These are phyloP conservation scores for Barnettozyma californica DNA, from an alignment of 805 yeast species.

Conservation along the genomic window DNA sequence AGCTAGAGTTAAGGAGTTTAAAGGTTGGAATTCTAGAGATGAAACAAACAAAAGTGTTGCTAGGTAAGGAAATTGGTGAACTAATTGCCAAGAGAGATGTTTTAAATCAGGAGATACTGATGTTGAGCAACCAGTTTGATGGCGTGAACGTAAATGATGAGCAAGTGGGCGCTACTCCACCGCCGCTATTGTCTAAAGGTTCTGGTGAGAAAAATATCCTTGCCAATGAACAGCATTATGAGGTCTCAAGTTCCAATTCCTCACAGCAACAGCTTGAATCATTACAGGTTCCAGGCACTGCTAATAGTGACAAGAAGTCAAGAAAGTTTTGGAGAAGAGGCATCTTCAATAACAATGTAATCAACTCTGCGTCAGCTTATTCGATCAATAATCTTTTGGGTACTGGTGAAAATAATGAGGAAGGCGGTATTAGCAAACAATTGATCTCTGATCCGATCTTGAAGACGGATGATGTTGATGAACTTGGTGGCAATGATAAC, in stretches of 20 bases:
- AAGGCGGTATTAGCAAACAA: constrained; percentile 13
- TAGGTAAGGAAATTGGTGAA: constrained; percentile 46
- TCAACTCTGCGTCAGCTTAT: constrained; percentile 18
- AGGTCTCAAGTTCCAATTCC: not conserved
- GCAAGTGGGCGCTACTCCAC: not conserved
- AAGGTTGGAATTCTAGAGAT: constrained; percentile 37
- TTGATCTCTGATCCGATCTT: constrained; percentile 34
- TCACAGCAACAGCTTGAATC: not conserved
- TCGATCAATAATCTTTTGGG: constrained; percentile 14
- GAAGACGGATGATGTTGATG: constrained; percentile 28
- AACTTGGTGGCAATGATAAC: constrained; percentile 32
- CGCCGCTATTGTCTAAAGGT: constrained; percentile 1
- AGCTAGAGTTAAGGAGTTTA: constrained; percentile 35
- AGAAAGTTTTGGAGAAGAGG: constrained; percentile 31
- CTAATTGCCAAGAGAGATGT: constrained; percentile 42
- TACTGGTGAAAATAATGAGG: constrained; percentile 13
- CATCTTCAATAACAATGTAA: constrained; percentile 15
- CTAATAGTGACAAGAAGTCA: constrained; percentile 18
- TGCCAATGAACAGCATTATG: not conserved
- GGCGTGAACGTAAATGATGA: constrained; percentile 8
- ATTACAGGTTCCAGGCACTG: not conserved
- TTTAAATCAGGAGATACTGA: constrained; percentile 41
- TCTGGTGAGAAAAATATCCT: not conserved
- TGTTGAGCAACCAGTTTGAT: constrained; percentile 25
- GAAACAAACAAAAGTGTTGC: constrained; percentile 36